phyloP scores from a whole-genome alignment of 108 stramenopile genomes.

The Cyclotella baltica region DNA sequence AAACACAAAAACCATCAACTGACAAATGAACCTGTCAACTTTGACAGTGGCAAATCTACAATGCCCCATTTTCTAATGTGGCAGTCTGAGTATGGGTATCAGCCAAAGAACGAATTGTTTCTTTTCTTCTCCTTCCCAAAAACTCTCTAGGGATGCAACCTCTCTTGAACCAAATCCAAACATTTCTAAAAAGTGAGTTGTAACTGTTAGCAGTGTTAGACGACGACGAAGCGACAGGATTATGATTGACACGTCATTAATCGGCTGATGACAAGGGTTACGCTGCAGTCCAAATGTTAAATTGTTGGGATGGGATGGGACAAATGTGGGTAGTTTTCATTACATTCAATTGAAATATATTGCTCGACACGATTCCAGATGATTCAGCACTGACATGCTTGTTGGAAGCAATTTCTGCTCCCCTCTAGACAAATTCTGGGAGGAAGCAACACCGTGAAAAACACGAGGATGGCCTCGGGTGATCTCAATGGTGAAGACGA shows the following conservation, averaged over 20 bases:
- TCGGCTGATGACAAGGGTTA: slow-evolving; percentile 12
- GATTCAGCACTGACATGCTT: no score
- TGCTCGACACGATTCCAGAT: no score
- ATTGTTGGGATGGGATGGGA: slow-evolving; percentile 21
- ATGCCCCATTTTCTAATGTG: slow-evolving; percentile 28
- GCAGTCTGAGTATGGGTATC: slow-evolving; percentile 2
- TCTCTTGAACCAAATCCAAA: slow-evolving; percentile 53
- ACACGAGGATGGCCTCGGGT: no score
- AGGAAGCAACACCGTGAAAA: no score
- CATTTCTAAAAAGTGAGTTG: slow-evolving; percentile 54
- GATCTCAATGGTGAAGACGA: no score
- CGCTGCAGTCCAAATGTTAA: slow-evolving; percentile 29
- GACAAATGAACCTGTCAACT: no score
- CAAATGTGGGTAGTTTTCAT: slow-evolving; percentile 34
- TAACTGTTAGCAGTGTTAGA: slow-evolving; percentile 45
- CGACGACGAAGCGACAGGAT: slow-evolving; percentile 41
- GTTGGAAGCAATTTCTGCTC: no score
- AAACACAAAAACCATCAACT: no score
- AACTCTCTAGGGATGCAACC: slow-evolving; percentile 53
- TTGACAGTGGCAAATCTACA: no score
- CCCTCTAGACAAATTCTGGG: no score
- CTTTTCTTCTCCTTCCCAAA: slow-evolving; percentile 38
- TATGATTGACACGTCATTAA: slow-evolving; percentile 18
- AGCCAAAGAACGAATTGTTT: slow-evolving; percentile 1
- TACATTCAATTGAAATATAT: no score